phyloP scores from a whole-genome alignment of 208 protist species.

The Blastocrithidia nonstop region DNA sequence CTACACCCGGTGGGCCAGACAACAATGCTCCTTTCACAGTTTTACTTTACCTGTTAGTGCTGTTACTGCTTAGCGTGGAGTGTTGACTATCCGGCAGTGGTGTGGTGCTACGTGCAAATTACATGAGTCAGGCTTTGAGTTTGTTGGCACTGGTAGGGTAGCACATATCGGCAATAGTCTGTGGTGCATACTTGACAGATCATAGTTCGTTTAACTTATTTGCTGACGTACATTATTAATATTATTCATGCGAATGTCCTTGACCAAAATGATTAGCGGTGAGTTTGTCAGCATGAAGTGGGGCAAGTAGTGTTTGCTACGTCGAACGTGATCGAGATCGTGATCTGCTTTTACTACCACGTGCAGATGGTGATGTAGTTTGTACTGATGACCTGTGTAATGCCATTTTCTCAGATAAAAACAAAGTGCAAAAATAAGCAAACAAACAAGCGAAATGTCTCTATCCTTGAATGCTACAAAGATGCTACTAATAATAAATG shows the following conservation, averaged over 20 bases:
- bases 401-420: too few relatives aligned
- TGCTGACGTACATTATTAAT: conserved; percentile 10
- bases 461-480: too few relatives aligned
- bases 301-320: too few relatives aligned
- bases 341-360: too few relatives aligned
- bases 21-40: conserved; percentile 73
- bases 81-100: conserved; percentile 12
- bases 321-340: too few relatives aligned
- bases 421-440: too few relatives aligned
- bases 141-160: conserved; percentile 78
- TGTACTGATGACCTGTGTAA: too few relatives aligned
- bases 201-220: conserved; percentile 57
- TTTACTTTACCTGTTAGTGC: conserved; percentile 13
- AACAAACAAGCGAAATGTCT: too few relatives aligned
- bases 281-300: conserved; percentile 3
- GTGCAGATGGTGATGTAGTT: too few relatives aligned
- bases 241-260: conserved; percentile 5
- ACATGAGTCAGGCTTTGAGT: conserved; percentile 83
- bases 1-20: conserved; percentile 96
- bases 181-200: conserved; percentile 96
- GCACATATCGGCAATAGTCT: conserved; percentile 76
- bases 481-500: too few relatives aligned
- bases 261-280: neutral
- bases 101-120: conserved; percentile 69
- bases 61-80: neutral